Evolutionary conservation across 1,139 yeast species (phyloP).

Genomic region (Kodamaea arcana): DNA sequence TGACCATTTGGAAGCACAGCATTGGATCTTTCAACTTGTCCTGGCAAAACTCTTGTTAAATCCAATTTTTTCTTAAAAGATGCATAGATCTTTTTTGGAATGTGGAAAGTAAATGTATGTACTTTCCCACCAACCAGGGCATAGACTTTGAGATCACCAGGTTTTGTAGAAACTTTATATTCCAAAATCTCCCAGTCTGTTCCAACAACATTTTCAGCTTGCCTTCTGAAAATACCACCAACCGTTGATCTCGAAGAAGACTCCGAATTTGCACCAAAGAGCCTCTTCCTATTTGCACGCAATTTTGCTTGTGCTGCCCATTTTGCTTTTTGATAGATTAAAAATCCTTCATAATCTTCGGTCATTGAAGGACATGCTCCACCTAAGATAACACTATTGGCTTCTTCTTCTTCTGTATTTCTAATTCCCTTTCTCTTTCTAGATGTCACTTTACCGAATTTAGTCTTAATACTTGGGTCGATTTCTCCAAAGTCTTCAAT

Average conservation of each 20-base stretch:
- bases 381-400: constrained; percentile 42
- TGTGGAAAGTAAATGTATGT: constrained; percentile 67
- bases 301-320: constrained; percentile 78
- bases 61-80: constrained; percentile 51
- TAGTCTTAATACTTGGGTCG: constrained; percentile 23
- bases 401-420: constrained; percentile 39
- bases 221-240: constrained; percentile 67
- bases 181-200: constrained; percentile 84
- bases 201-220: constrained; percentile 74
- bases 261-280: constrained; percentile 67
- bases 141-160: constrained; percentile 75
- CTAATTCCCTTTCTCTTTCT: constrained; percentile 33
- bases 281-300: constrained; percentile 63
- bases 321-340: constrained; percentile 73
- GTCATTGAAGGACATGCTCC: constrained; percentile 67
- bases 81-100: constrained; percentile 71
- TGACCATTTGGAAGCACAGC: constrained; percentile 71
- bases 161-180: constrained; percentile 52
- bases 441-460: constrained; percentile 50
- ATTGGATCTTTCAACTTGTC: constrained; percentile 53
- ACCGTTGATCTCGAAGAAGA: constrained; percentile 49
- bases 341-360: constrained; percentile 72
- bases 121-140: constrained; percentile 68
- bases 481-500: constrained; percentile 70
- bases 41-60: constrained; percentile 43